Conservation (phyloP, 2,329 filamentous ascomycete genomes). For the Cladosporium sp. region DNA sequence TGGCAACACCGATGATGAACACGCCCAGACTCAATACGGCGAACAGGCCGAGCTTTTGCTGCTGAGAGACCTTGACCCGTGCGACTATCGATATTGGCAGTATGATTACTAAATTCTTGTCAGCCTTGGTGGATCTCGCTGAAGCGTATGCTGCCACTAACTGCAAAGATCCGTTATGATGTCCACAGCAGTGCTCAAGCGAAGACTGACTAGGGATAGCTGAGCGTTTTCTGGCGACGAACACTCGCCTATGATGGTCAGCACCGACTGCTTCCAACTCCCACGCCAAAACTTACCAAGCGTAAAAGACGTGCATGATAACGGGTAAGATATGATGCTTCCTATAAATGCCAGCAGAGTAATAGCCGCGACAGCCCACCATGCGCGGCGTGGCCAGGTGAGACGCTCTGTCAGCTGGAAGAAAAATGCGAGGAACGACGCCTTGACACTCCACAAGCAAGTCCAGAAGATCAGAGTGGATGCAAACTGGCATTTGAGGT, state of each 20-base stretch:
- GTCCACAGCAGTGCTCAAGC: slow-evolving; percentile 20
- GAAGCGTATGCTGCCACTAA: slow-evolving; percentile 13
- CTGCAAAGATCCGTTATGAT: slow-evolving; percentile 20
- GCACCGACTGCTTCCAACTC: neutral
- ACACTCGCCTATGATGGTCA: slow-evolving; percentile 5
- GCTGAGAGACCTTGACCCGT: slow-evolving; percentile 1
- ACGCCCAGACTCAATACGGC: slow-evolving; percentile 19
- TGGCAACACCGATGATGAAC: slow-evolving; percentile 21
- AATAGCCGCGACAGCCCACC: slow-evolving; percentile 19
- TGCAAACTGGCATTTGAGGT: slow-evolving; percentile 21
- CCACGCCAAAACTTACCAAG: slow-evolving; percentile 1
- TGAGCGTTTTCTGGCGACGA: slow-evolving; percentile 4
- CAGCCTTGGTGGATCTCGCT: too few relatives aligned
- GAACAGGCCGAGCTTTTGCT: slow-evolving; percentile 17
- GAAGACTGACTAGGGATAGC: slow-evolving; percentile 14
- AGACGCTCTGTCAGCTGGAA: slow-evolving; percentile 11
- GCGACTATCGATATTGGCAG: slow-evolving; percentile 5
- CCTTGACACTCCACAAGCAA: slow-evolving; percentile 24
- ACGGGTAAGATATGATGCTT: slow-evolving; percentile 17
- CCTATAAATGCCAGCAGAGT: slow-evolving; percentile 16
- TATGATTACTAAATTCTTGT: slow-evolving; percentile 1
- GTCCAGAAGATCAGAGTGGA: slow-evolving; percentile 22
- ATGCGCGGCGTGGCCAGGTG: slow-evolving; percentile 16
- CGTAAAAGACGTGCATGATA: slow-evolving; percentile 17
- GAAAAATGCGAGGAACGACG: slow-evolving; percentile 22